Base-by-base conservation (phyloP, 192 early-diverging fungal genomes). In the Linnemannia elongata region DNA sequence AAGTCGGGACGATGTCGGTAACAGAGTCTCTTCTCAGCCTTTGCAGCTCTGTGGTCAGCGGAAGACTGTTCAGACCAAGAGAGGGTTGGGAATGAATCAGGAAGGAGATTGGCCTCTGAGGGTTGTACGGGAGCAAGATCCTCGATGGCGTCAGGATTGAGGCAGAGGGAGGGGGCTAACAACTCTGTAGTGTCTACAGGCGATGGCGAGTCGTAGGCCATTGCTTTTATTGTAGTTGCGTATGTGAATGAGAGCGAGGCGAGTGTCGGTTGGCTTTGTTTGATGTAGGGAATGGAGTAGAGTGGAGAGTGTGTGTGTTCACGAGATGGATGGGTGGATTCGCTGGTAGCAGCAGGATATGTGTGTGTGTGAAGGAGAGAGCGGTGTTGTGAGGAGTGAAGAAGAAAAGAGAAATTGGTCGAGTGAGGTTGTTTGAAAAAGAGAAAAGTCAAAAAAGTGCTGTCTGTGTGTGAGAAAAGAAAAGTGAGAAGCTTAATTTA, bases 1-100 rank as follows among this genome's bases (percentile, higher is more conserved):
- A 92, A 66, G 85, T 93, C 92, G 33, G 92, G 92, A n/a, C 91
- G 77, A 88, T 93, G 92, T 18, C 92, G 90, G 52, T 92, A 93
- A 77, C 92, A 93, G 24, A 88, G 82, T 36, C 82, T 52, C 42
- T 89, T 89, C 24, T 79, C 78, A 47, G 88, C 82, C 44, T 83
- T 83, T 9, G 85, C 85, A 4, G 85, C 85, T 74, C 44, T 81
- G 41, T 81, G 69, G 36, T 81, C 85, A 2, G 85, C 85, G 10
- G 79, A 81, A 13, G 85, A 87, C 63, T 87, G 79, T 54, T 87
- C 85, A 20, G 79, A 87, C 85, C 85, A 87, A 30, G 75, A 49
- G 5, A 87, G 76, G 7, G 85, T 81, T 17, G 79, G 85, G 38
- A 87, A 87, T 15, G 85, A 87, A 0, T 57, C 35, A 4, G 85